These are phyloP conservation scores for Fusarium nisikadoi DNA, from an alignment of 2,329 filamentous ascomycete species.

Conservation along the genomic window DNA sequence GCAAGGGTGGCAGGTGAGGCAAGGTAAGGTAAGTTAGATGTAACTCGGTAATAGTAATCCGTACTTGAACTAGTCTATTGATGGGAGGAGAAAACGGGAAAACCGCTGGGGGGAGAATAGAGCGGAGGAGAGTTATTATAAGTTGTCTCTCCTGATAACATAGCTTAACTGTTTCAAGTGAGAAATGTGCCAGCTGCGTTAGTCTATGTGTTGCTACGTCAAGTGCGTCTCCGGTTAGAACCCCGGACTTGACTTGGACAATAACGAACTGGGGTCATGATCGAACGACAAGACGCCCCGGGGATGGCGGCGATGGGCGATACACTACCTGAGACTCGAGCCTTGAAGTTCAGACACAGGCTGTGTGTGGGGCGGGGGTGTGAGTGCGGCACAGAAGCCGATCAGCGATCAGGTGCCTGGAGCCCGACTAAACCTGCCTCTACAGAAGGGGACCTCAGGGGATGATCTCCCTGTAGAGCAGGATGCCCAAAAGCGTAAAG, in stretches of 20 bases:
- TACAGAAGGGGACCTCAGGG: not conserved
- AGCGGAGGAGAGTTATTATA: conserved; percentile 29
- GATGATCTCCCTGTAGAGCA: conserved; percentile 1
- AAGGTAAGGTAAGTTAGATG: not conserved
- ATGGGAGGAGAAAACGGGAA: conserved; percentile 24
- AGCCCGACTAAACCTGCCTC: conserved; percentile 13
- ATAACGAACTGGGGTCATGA: conserved; percentile 17
- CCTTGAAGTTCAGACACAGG: not conserved
- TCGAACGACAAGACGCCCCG: conserved; percentile 32
- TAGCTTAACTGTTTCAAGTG: conserved; percentile 7
- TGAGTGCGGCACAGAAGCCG: conserved; percentile 33
- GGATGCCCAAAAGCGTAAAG: conserved; percentile 9
- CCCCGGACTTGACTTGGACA: conserved; percentile 9
- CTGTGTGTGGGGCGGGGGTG: conserved; percentile 37
- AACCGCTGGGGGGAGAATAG: conserved; percentile 24
- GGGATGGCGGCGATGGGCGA: conserved; percentile 31
- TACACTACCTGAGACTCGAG: not conserved
- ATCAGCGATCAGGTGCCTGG: conserved; percentile 31
- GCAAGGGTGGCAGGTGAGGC: conserved; percentile 20
- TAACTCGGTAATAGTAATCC: conserved; percentile 33
- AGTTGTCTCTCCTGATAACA: conserved; percentile 18
- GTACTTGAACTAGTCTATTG: conserved; percentile 31
- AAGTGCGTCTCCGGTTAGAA: conserved; percentile 4
- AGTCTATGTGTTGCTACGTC: not conserved
- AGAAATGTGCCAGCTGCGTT: not conserved